phyloP scores from a whole-genome alignment of 2,329 filamentous ascomycete species.

The Alternaria brassicicola region DNA sequence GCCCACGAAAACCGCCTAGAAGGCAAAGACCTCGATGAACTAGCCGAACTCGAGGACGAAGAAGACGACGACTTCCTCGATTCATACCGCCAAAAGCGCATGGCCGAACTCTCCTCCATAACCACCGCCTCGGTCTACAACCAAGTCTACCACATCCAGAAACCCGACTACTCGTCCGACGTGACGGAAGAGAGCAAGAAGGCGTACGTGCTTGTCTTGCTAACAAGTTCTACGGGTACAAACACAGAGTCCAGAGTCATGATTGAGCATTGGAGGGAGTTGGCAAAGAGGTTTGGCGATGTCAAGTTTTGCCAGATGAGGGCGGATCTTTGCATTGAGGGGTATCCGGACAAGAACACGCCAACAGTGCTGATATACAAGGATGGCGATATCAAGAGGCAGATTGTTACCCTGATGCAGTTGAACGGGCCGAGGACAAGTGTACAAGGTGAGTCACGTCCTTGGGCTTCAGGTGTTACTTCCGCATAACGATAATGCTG shows the following conservation, averaged over 20 bases:
- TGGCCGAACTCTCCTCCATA: conserved; percentile 79
- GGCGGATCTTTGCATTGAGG: conserved; percentile 91
- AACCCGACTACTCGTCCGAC: conserved; percentile 88
- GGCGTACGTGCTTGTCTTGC: conserved; percentile 72
- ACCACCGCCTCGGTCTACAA: conserved; percentile 81
- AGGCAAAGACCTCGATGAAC: conserved; percentile 91
- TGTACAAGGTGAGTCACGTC: conserved; percentile 8
- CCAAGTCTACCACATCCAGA: conserved; percentile 90
- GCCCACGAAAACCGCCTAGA: conserved; percentile 93
- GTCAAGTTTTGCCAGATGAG: conserved; percentile 98
- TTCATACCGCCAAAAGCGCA: conserved; percentile 81
- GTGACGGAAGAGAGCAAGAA: conserved; percentile 88
- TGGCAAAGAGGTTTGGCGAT: conserved; percentile 85
- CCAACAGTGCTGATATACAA: conserved; percentile 93
- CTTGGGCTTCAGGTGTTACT: background rate
- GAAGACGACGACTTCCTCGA: conserved; percentile 94
- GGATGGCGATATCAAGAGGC: conserved; percentile 88
- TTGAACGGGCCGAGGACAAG: conserved; percentile 64
- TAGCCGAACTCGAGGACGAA: conserved; percentile 91
- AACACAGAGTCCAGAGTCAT: conserved; percentile 87
- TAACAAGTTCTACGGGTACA: conserved; percentile 76
- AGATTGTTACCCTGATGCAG: conserved; percentile 86
- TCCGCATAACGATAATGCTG: background rate
- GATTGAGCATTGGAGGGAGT: conserved; percentile 82
- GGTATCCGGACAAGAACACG: conserved; percentile 93